These are phyloP conservation scores for Termitomyces sp. DNA, from an alignment of 768 basidiomycete genomes.

Conservation along the genomic window DNA sequence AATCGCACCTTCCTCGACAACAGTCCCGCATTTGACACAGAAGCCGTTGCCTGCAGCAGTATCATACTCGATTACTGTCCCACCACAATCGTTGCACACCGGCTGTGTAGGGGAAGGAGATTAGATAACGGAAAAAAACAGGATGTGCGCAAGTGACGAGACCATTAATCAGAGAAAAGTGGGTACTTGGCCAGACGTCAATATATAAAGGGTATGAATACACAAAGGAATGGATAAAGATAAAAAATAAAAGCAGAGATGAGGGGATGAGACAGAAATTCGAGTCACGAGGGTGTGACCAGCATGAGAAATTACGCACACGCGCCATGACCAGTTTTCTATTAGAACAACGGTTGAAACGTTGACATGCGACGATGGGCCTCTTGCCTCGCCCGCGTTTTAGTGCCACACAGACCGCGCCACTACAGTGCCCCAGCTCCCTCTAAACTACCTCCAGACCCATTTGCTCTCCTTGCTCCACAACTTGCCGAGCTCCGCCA, in stretches of 20 bases:
- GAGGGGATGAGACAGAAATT: conserved; percentile 1
- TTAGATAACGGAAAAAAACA: conserved; percentile 8
- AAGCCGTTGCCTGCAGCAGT: conserved; percentile 81
- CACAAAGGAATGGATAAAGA: conserved; percentile 11
- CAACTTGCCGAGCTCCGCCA: conserved; percentile 67
- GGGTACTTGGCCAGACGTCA: not conserved
- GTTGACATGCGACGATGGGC: conserved; percentile 15
- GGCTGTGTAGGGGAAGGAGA: conserved; percentile 27
- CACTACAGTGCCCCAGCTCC: conserved; percentile 1
- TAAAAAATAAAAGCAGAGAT: conserved; percentile 6
- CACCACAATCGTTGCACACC: conserved; percentile 74
- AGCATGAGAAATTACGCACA: not conserved
- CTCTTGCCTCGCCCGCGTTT: conserved; percentile 6
- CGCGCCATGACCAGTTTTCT: no score
- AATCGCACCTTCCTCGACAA: conserved; percentile 90
- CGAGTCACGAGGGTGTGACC: conserved; percentile 12
- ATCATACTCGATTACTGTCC: conserved; percentile 84
- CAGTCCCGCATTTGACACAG: conserved; percentile 83
- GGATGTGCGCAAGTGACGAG: not conserved
- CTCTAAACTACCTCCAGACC: conserved; percentile 43
- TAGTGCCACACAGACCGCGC: conserved; percentile 8
- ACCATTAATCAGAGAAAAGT: conserved; percentile 11
- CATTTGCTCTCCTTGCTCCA: conserved; percentile 60
- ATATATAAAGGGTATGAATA: conserved; percentile 12
- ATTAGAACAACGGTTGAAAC: no score